These are phyloP conservation scores for Cryptococcus depauperatus DNA, from an alignment of 1,284 basidiomycete genomes.

Conservation along the genomic window DNA sequence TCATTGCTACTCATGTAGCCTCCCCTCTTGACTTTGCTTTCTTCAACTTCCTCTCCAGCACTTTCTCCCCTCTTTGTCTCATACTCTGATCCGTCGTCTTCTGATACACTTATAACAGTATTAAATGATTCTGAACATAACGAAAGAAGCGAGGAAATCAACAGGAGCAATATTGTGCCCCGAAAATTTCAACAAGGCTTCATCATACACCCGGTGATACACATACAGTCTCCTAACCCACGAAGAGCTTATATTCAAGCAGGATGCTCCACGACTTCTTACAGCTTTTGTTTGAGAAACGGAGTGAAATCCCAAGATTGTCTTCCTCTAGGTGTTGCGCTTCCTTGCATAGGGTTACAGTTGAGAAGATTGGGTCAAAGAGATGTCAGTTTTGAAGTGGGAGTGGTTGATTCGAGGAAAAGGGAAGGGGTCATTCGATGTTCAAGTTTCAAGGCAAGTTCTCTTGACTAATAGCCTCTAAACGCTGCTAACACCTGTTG, in stretches of 20 bases:
- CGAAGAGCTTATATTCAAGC: slow-evolving; percentile 61
- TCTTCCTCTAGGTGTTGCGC: slow-evolving; percentile 57
- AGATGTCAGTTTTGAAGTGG: slow-evolving; percentile 68
- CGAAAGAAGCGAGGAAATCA: neutral
- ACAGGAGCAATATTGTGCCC: neutral
- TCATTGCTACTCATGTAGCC: slow-evolving; percentile 48
- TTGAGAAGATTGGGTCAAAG: slow-evolving; percentile 56
- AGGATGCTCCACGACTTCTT: slow-evolving; percentile 32
- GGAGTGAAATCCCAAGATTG: neutral
- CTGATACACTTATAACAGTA: slow-evolving; percentile 57
- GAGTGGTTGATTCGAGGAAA: slow-evolving; percentile 58
- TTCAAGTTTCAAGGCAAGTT: slow-evolving; percentile 70
- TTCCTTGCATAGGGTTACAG: slow-evolving; percentile 68
- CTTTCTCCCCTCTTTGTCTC: slow-evolving; percentile 56
- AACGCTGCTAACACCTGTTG: slow-evolving; percentile 9
- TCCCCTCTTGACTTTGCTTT: slow-evolving; percentile 63
- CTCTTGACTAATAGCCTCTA: slow-evolving; percentile 1
- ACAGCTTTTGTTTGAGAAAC: neutral
- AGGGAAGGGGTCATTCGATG: slow-evolving; percentile 57
- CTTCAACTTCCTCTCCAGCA: slow-evolving; percentile 58
- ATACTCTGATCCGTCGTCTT: slow-evolving; percentile 51
- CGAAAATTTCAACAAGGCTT: slow-evolving; percentile 2
- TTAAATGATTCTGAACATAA: slow-evolving; percentile 40
- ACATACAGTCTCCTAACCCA: slow-evolving; percentile 69
- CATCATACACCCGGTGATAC: slow-evolving; percentile 59